Evolutionary conservation across 2,329 filamentous ascomycete genomes (phyloP).

Genomic region (Tolypocladium ovalisporum): DNA sequence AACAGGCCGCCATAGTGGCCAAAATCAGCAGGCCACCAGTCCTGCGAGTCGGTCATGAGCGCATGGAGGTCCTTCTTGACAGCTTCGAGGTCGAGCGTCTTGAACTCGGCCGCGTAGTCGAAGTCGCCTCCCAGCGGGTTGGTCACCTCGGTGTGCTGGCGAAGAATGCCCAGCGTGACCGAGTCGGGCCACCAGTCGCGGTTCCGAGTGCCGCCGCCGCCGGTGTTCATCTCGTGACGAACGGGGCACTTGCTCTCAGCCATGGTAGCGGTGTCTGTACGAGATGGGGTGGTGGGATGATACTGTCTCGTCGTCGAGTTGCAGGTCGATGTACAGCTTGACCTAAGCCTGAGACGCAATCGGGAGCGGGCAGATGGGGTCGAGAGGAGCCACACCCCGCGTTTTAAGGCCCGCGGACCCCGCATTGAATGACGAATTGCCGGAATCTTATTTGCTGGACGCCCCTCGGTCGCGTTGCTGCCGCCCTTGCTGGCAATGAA

Average conservation of each 20-base stretch:
- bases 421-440: conserved; percentile 2
- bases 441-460: neutral
- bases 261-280: conserved; percentile 7
- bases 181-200: conserved; percentile 65
- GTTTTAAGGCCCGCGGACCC: conserved; percentile 1
- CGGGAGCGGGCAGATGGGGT: neutral
- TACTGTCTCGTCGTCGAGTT: neutral
- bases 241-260: conserved; percentile 21
- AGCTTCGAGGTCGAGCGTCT: conserved; percentile 41
- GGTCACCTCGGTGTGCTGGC: conserved; percentile 53
- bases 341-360: neutral
- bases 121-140: conserved; percentile 58
- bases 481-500: neutral
- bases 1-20: conserved; percentile 75
- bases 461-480: neutral
- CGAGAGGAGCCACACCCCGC: neutral
- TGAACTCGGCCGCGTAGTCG: conserved; percentile 63
- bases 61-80: conserved; percentile 68
- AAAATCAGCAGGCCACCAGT: conserved; percentile 75
- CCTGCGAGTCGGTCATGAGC: conserved; percentile 68
- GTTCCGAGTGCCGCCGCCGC: conserved; percentile 57
- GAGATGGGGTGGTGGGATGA: neutral
- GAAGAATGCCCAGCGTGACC: conserved; percentile 59
- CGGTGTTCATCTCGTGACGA: conserved; percentile 24
- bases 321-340: neutral